Evolutionary conservation across 75 land plant genomes (phyloP).

Genomic region (Sequoiadendron giganteum): DNA sequence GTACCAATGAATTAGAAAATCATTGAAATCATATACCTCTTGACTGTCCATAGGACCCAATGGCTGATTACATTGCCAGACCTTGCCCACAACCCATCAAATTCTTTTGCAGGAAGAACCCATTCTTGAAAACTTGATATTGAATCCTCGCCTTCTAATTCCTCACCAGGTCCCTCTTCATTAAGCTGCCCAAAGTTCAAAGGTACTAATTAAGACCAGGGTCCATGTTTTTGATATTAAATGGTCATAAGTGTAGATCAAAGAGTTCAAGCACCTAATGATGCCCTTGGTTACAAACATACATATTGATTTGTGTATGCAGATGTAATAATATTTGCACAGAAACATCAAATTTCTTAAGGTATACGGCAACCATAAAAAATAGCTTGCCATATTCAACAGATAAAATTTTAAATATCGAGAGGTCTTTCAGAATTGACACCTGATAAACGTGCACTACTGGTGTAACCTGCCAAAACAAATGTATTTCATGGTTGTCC

Average conservation of each 20-base stretch:
- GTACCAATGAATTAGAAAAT: conserved; percentile 1
- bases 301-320: background rate
- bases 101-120: conserved; percentile 88
- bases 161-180: conserved; percentile 96
- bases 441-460: conserved; percentile 92
- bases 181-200: conserved; percentile 50
- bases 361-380: background rate
- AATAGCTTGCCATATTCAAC: background rate
- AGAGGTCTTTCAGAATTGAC: background rate
- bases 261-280: background rate
- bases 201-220: background rate
- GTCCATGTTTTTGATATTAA: background rate
- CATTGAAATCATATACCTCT: background rate
- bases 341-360: background rate
- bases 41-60: background rate
- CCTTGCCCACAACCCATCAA: conserved; percentile 97
- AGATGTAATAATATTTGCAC: background rate
- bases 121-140: conserved; percentile 91
- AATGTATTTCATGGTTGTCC: conserved; percentile 49
- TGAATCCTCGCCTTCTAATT: conserved; percentile 61
- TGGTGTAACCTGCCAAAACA: conserved; percentile 94
- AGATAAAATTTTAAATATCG: background rate
- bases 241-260: background rate
- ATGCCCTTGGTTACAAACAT: background rate
- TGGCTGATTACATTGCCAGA: conserved; percentile 13